These are phyloP conservation scores for Xylaria longipes DNA, from an alignment of 495 filamentous ascomycete species.

Conservation along the genomic window DNA sequence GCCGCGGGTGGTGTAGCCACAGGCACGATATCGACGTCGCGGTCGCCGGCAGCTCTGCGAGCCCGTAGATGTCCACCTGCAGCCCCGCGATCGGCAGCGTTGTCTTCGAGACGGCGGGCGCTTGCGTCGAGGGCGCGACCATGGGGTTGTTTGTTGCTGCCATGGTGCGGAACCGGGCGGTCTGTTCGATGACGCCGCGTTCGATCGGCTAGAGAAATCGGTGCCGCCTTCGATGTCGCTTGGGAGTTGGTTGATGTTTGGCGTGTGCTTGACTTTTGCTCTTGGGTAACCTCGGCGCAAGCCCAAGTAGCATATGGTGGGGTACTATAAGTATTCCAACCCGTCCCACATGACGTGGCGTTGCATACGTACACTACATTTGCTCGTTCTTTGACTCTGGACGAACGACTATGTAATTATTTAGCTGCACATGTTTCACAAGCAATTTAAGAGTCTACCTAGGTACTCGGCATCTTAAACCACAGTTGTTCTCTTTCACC, in stretches of 20 bases:
- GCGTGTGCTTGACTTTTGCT: not conserved
- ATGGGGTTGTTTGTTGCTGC: constrained; percentile 39
- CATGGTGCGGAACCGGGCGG: constrained; percentile 18
- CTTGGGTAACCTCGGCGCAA: not conserved
- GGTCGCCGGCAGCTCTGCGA: constrained; percentile 68
- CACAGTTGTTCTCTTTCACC: not conserved
- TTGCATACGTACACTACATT: not conserved
- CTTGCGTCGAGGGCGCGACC: constrained; percentile 28
- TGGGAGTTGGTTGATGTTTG: not conserved
- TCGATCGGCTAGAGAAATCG: not conserved
- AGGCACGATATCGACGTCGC: constrained; percentile 67
- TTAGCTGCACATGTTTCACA: not conserved
- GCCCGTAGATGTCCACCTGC: constrained; percentile 76
- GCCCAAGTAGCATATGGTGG: not conserved
- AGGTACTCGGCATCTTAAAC: too few species aligned
- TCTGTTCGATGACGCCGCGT: not conserved
- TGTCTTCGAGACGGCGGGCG: constrained; percentile 62
- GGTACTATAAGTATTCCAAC: too few species aligned
- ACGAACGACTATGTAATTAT: not conserved
- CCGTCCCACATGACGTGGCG: not conserved
- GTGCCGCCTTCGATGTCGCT: not conserved
- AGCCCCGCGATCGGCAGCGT: constrained; percentile 77
- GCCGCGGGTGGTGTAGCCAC: constrained; percentile 86
- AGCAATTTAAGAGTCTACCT: not conserved
- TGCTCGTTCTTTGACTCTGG: not conserved